Conservation (phyloP, 1,284 basidiomycete genomes). For the Ustilago hordei region DNA sequence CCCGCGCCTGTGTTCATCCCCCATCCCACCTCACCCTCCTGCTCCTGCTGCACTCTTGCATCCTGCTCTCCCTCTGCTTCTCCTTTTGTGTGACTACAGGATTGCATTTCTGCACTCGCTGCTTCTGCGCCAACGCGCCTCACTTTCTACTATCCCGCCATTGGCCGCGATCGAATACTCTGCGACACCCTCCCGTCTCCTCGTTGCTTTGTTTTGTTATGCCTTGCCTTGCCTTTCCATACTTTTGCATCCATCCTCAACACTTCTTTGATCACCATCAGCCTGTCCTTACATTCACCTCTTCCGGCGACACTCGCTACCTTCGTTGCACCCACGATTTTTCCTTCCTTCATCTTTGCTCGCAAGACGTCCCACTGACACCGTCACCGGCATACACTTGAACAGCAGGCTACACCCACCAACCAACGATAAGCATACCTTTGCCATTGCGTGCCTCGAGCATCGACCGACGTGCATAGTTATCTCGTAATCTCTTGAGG, state of each 20-base stretch:
- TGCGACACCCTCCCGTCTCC: background rate
- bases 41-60: background rate
- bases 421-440: background rate
- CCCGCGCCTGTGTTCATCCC: conserved; percentile 3
- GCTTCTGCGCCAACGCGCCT: conserved; percentile 11
- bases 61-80: background rate
- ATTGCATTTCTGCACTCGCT: background rate
- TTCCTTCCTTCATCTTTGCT: conserved; percentile 6
- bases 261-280: background rate
- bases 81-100: background rate
- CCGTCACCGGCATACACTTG: background rate
- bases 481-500: background rate
- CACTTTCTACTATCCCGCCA: conserved; percentile 7
- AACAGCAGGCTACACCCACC: conserved; percentile 1
- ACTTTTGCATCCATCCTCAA: background rate
- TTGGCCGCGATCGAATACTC: background rate
- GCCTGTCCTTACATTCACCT: background rate
- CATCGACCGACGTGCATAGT: conserved; percentile 14
- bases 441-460: background rate
- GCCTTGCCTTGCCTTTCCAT: background rate
- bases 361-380: conserved; percentile 3
- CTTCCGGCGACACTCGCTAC: background rate
- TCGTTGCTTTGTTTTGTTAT: background rate
- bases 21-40: background rate
- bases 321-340: conserved; percentile 7